Conservation (phyloP, 345 rosid genomes). For the Bruguiera gymnorhiza region DNA sequence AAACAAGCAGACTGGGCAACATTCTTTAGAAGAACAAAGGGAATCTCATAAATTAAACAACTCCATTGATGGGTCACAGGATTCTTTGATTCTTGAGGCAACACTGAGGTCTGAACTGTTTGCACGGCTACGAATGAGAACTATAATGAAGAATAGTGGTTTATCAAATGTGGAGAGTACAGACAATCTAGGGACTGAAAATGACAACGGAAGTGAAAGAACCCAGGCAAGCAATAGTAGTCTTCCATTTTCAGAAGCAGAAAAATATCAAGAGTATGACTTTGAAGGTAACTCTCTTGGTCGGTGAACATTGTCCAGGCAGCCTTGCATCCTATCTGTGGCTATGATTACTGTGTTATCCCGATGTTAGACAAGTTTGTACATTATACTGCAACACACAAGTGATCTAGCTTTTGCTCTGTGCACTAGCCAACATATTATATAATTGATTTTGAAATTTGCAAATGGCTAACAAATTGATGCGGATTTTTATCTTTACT, state of each 20-base stretch:
- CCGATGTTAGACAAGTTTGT: neutral
- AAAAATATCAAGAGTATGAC: slow-evolving; percentile 37
- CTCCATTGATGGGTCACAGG: slow-evolving; percentile 35
- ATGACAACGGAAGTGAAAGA: slow-evolving; percentile 60
- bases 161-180: slow-evolving; percentile 36
- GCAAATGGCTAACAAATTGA: neutral
- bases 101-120: slow-evolving; percentile 73
- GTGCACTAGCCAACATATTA: neutral
- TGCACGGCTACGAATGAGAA: slow-evolving; percentile 60
- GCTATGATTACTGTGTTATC: neutral
- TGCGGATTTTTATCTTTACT: neutral
- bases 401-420: too few relatives aligned
- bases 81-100: slow-evolving; percentile 73
- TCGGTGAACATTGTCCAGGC: too few relatives aligned
- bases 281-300: slow-evolving; percentile 43
- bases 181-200: slow-evolving; percentile 48
- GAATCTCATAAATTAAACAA: slow-evolving; percentile 16
- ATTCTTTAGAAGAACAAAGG: slow-evolving; percentile 30
- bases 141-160: slow-evolving; percentile 40
- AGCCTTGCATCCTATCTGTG: too few relatives aligned
- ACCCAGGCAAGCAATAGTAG: slow-evolving; percentile 50
- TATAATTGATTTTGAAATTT: slow-evolving; percentile 1
- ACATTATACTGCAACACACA: neutral
- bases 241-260: slow-evolving; percentile 41
- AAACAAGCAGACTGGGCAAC: slow-evolving; percentile 30